A percentile compares a stretch with the other conserved stretches of the same genome.
phyloP scores from a whole-genome alignment of 306 rosid genomes.

The Albizia julibrissin region DNA sequence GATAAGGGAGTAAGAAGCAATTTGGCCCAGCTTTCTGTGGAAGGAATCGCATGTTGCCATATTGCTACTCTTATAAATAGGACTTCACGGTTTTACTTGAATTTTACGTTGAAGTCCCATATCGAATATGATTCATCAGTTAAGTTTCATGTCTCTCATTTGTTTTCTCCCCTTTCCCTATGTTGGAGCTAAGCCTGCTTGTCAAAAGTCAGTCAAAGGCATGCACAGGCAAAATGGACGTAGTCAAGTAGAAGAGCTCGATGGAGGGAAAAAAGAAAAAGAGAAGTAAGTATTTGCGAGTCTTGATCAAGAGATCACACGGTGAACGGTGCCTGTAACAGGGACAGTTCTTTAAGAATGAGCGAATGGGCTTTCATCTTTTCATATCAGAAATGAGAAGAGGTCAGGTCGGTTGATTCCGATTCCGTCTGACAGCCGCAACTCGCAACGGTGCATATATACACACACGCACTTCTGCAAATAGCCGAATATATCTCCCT shows the following conservation, averaged over 20 bases:
- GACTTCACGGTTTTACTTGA: neutral
- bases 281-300: neutral
- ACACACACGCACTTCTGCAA: neutral
- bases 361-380: neutral
- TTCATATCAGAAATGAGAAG: neutral
- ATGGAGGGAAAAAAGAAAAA: neutral
- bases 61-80: neutral
- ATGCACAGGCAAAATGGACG: neutral
- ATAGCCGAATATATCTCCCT: neutral
- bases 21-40: neutral
- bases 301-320: neutral
- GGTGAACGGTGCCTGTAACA: neutral
- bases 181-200: neutral
- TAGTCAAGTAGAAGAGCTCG: neutral
- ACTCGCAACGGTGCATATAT: neutral
- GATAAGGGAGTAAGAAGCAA: slow-evolving; percentile 1
- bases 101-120: no score
- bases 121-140: no score
- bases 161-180: no score
- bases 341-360: neutral
- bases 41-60: neutral
- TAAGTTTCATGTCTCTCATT: no score
- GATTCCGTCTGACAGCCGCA: slow-evolving; percentile 1
- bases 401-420: neutral
- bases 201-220: neutral